Evolutionary conservation across 768 basidiomycete genomes (phyloP).

Genomic region (Suillus ampliporus): DNA sequence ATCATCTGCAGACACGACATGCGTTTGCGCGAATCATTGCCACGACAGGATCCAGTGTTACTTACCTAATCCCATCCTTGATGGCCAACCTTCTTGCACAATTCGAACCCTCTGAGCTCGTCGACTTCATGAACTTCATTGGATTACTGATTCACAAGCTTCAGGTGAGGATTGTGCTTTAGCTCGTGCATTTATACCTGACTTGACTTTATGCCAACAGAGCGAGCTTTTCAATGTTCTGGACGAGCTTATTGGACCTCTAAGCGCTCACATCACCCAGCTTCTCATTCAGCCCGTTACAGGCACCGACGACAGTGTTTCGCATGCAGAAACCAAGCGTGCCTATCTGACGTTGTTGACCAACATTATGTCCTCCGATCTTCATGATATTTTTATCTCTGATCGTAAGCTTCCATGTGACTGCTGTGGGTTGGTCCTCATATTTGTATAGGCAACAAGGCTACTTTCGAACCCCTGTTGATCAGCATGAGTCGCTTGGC

Average conservation of each 20-base stretch:
- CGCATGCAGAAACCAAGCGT: slow-evolving; percentile 83
- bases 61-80: slow-evolving; percentile 85
- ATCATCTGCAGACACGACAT: slow-evolving; percentile 72
- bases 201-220: slow-evolving; percentile 43
- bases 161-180: slow-evolving; percentile 56
- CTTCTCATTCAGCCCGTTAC: slow-evolving; percentile 80
- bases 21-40: slow-evolving; percentile 93
- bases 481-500: slow-evolving; percentile 75
- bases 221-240: slow-evolving; percentile 86
- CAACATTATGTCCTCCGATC: slow-evolving; percentile 77
- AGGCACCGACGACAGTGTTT: slow-evolving; percentile 86
- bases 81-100: slow-evolving; percentile 91
- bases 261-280: slow-evolving; percentile 80
- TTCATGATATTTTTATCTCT: slow-evolving; percentile 87
- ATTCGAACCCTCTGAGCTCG: slow-evolving; percentile 90
- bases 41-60: slow-evolving; percentile 85
- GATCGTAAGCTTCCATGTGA: slow-evolving; percentile 61
- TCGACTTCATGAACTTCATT: slow-evolving; percentile 96
- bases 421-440: slow-evolving; percentile 8
- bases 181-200: slow-evolving; percentile 6
- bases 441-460: slow-evolving; percentile 58
- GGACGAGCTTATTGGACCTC: slow-evolving; percentile 87
- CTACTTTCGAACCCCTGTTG: slow-evolving; percentile 73
- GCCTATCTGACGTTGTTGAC: slow-evolving; percentile 87
- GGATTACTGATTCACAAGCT: slow-evolving; percentile 89